Evolutionary conservation across 75 land plant species (phyloP), one percentile per base, ranked within the genome.

Genomic region (Larix kaempferi): DNA sequence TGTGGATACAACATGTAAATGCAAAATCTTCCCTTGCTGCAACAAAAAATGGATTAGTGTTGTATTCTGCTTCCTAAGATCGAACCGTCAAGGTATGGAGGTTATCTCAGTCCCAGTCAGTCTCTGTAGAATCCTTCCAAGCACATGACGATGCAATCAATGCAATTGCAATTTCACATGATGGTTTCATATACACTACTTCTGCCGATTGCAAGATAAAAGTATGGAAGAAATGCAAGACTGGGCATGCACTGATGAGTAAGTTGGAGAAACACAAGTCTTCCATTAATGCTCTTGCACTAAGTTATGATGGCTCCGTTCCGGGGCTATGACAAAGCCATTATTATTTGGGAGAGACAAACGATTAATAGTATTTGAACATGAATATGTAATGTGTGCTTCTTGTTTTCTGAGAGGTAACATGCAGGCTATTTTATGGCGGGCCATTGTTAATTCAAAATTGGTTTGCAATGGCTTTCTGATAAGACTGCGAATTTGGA

Each of bases 31-130:
- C 85, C 26, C 84, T 93, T 6, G 92, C 92, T 6, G 4, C 49
- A 5, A 21, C 71, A 37, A 67, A 67, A 39, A 19, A 67, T 67
- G 23, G 22, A n/a, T 44, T 67, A 39, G 37, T 26, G 7, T 59
- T 95, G 56, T 91, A 87, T 88, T 93, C 98, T 7, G 93, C 84
- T 21, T 94, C 98, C 7, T 94, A 91, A 95, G 98, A 94, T 71
- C 84, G 76, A 69, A 85, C 86, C 57, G 74, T 90, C 6, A 90
- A 90, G 76, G 52, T 90, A 13, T 90, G 92, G 92, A 59, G 77
- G 13, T 8, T 71, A n/a, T 61, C 74, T 6, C 74, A 19, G 39
- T 17, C 41, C 4, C 44, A 81, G 58, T 65, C 74, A 26, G 69
- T 77, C 0, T 90, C 88, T 76, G 7, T 82, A 6, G 82, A 88